A percentile compares a stretch with the other conserved stretches of the same genome.
phyloP scores from a whole-genome alignment of 495 filamentous ascomycete species.

The Neurospora pannonica region DNA sequence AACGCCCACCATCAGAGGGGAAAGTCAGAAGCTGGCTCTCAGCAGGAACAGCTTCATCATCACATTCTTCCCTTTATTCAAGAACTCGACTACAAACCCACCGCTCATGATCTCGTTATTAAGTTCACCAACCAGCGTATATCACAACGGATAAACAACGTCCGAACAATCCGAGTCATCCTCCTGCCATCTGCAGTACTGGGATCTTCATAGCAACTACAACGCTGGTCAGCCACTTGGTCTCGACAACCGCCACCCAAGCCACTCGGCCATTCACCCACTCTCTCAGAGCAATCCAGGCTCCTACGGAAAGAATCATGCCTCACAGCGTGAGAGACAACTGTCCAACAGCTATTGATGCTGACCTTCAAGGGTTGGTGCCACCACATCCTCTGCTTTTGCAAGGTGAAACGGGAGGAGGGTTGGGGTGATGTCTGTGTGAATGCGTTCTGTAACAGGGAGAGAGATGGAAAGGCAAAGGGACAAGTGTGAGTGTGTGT shows the following conservation, averaged over 20 bases:
- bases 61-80: neutral
- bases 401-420: neutral
- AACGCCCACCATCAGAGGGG: neutral
- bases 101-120: neutral
- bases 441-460: neutral
- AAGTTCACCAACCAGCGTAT: neutral
- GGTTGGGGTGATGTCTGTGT: neutral
- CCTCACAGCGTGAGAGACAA: conserved; percentile 11
- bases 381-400: conserved; percentile 1
- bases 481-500: neutral
- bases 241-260: neutral
- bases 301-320: conserved; percentile 2
- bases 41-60: neutral
- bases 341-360: neutral
- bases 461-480: neutral
- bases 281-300: neutral
- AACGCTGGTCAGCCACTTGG: neutral
- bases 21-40: neutral
- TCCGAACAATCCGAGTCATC: neutral
- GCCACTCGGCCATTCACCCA: neutral
- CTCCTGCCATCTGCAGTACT: neutral
- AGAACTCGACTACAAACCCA: neutral
- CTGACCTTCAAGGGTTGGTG: conserved; percentile 8
- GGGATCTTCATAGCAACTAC: neutral
- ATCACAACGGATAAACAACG: neutral